Conservation (phyloP, 805 yeast genomes). For the Candida parachauliodes region DNA sequence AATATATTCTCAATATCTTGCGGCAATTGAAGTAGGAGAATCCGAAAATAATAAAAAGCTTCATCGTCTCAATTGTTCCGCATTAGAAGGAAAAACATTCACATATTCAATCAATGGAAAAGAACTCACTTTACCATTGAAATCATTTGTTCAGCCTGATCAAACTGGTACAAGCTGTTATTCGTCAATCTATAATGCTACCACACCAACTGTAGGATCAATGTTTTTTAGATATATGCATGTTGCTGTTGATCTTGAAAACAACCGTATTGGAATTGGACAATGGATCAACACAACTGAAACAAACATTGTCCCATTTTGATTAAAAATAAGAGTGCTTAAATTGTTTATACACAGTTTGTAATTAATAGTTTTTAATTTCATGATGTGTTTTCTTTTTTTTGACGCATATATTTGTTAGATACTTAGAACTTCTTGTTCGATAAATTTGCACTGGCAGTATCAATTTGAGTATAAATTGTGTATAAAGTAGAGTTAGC, state of each 20-base stretch:
- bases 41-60: not conserved
- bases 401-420: too few species aligned
- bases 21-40: not conserved
- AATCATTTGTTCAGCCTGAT: slow-evolving; percentile 3
- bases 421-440: too few species aligned
- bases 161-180: slow-evolving; percentile 2
- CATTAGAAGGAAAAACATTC: slow-evolving; percentile 1
- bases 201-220: not conserved
- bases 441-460: too few species aligned
- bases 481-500: too few species aligned
- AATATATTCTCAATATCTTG: not conserved
- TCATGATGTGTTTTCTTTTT: too few species aligned
- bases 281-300: not conserved
- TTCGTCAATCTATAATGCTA: not conserved
- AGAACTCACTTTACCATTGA: slow-evolving; percentile 4
- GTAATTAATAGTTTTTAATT: too few species aligned
- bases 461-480: too few species aligned
- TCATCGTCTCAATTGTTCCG: not conserved
- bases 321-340: too few species aligned
- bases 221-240: slow-evolving; percentile 3
- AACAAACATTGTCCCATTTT: not conserved
- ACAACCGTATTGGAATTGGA: slow-evolving; percentile 2
- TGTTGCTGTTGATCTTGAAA: slow-evolving; percentile 3
- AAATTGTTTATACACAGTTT: too few species aligned
- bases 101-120: not conserved